Evolutionary conservation across 2,329 filamentous ascomycete species (phyloP), one percentile per base, ranked within the genome.

Genomic region (Fusarium annulatum): DNA sequence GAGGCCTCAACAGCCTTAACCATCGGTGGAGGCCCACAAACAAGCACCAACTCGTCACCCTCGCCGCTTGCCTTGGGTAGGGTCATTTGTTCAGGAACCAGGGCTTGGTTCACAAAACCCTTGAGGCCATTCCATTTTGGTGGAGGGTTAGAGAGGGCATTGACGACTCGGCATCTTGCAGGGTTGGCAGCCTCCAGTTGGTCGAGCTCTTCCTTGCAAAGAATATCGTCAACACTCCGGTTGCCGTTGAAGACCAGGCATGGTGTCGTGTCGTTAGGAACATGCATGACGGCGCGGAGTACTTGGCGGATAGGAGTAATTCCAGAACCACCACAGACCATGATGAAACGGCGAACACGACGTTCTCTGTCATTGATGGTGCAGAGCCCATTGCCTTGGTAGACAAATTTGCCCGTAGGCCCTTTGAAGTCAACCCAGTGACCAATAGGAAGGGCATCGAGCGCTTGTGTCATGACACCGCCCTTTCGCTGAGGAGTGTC

Each of bases 291-390:
- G 1, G 93, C 92, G 11, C 93, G 86, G 59, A 97, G 85, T 7
- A 97, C 93, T 78, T 96, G 93, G 80, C 92, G 96, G 72, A 97
- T 93, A 0, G 95, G 95, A n/a, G 95, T 97, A 78, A 98, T 93
- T 2, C 95, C 95, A n/a, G 90, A 94, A 10, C 95, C 95, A 19
- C 89, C 95, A 76, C 94, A 96, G 38, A 97, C 91, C 94, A 97
- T 97, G 79, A 93, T 86, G 81, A 97, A 94, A 18, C 87, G 88
- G 59, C 87, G 88, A 2, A 97, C 88, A 0, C 76, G 82, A 15
- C 91, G 85, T 64, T 85, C 80, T 26, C 84, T 86, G 0, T 88
- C 88, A 38, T 88, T 88, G 46, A 97, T 83, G 1, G 83, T 79
- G 76, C 93, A 94, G 4, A 82, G 71, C 0, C 95, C 94, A 1